Evolutionary conservation across 805 yeast genomes (phyloP), one percentile per base, ranked within the genome.

Genomic region (Teunomyces barrocoloradensis): DNA sequence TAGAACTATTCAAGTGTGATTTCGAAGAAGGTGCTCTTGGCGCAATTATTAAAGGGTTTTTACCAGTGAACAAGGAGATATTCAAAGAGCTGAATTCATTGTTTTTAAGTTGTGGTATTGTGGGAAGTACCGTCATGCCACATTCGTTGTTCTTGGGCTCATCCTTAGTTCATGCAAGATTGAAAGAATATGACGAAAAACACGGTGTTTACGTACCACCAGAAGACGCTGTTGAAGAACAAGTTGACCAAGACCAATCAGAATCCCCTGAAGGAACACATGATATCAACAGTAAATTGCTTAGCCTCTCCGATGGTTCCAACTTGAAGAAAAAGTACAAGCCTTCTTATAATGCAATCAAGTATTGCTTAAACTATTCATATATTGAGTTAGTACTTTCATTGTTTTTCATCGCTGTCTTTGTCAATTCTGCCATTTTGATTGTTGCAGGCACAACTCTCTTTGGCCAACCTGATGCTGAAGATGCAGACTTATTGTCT

Each of bases 1-100:
- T 87, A 32, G 89, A 89, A 55, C 68, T 90, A 25, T 76, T 76
- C 57, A 80, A 80, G 57, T 71, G 69, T 56, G 65, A 60, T 34
- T 80, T 84, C 45, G 69, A 73, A 4, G 78, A 83, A 4, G 80
- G 80, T 2, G 68, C 82, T 36, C 71, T 80, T 15, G 61, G 68
- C 38, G 79, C 73, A 4, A 76, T 90, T 3, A 63, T 79, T 43
- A 65, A 69, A 53, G 96, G 96, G 0, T 87, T 85, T 56, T 58
- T 89, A 15, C 97, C 97, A 0, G 15, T 66, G 7, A 51, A 63
- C 48, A 54, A 54, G 15, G 58, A 56, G 21, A 58, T 68, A 12
- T 66, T 69, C 54, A 51, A 48, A 29, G 74, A 71, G 45, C 60
- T 60, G 42, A 53, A 69, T 51, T 77, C 77, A 2, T 62, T 73